Conservation (phyloP, 2,329 filamentous ascomycete species). For the Pyrenophora graminea region DNA sequence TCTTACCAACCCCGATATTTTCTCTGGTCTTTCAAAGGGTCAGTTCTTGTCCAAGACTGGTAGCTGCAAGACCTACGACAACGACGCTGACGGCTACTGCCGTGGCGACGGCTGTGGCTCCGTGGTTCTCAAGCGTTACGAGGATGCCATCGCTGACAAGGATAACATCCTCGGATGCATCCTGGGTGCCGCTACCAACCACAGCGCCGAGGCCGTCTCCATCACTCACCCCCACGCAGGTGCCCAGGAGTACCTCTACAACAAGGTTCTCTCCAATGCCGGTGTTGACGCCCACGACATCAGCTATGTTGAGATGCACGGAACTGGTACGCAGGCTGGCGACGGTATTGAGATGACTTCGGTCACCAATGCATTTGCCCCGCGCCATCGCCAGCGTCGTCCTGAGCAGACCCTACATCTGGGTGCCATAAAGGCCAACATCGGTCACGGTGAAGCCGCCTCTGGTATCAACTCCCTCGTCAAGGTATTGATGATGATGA, state of each 20-base stretch:
- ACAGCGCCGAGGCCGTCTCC: slow-evolving; percentile 78
- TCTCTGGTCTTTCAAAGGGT: slow-evolving; percentile 73
- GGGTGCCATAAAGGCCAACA: slow-evolving; percentile 61
- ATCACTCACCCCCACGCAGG: slow-evolving; percentile 83
- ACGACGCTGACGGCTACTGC: slow-evolving; percentile 80
- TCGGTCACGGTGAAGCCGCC: slow-evolving; percentile 60
- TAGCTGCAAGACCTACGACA: slow-evolving; percentile 79
- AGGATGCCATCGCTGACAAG: slow-evolving; percentile 76
- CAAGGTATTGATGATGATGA: slow-evolving; percentile 60
- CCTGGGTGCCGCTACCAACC: slow-evolving; percentile 75
- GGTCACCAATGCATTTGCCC: slow-evolving; percentile 67
- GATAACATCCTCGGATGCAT: slow-evolving; percentile 76
- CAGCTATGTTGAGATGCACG: slow-evolving; percentile 87
- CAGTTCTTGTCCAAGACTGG: slow-evolving; percentile 79
- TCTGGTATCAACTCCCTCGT: slow-evolving; percentile 59
- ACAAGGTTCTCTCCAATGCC: slow-evolving; percentile 70
- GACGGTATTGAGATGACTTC: slow-evolving; percentile 83
- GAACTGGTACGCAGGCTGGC: slow-evolving; percentile 83
- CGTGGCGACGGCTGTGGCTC: slow-evolving; percentile 76
- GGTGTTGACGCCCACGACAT: slow-evolving; percentile 77
- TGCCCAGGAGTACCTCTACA: slow-evolving; percentile 73
- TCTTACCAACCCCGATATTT: slow-evolving; percentile 80
- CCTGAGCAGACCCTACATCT: slow-evolving; percentile 57
- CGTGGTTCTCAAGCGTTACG: slow-evolving; percentile 76
- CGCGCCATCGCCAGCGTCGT: slow-evolving; percentile 54